Percentiles rank a stretch among this genome's conserved stretches.
Evolutionary conservation across 2,329 filamentous ascomycete species (phyloP).

Genomic region (Volutella citrinella): DNA sequence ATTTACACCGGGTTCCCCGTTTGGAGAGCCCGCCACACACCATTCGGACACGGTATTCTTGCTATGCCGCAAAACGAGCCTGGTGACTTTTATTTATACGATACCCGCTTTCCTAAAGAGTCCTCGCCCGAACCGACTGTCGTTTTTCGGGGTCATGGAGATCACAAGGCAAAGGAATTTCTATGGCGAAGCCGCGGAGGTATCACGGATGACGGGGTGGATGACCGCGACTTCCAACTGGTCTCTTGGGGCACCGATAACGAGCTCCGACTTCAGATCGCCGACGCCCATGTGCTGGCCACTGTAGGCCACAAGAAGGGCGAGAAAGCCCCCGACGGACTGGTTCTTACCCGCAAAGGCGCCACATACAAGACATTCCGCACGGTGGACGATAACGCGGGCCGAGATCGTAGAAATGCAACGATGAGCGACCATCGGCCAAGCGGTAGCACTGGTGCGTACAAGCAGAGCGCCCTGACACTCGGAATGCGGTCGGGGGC

Average conservation of each 20-base stretch:
- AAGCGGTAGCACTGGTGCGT: slow-evolving; percentile 38
- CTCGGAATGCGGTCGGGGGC: slow-evolving; percentile 39
- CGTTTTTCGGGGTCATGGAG: slow-evolving; percentile 60
- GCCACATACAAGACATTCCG: slow-evolving; percentile 84
- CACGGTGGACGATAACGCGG: slow-evolving; percentile 59
- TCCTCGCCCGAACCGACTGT: slow-evolving; percentile 48
- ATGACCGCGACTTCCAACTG: slow-evolving; percentile 86
- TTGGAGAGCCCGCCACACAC: slow-evolving; percentile 87
- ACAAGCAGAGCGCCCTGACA: slow-evolving; percentile 43
- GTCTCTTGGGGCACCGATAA: slow-evolving; percentile 92
- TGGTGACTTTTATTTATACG: slow-evolving; percentile 81
- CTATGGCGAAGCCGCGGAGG: slow-evolving; percentile 78
- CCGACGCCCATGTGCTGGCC: slow-evolving; percentile 62
- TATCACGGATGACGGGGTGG: slow-evolving; percentile 63
- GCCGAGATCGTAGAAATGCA: slow-evolving; percentile 55
- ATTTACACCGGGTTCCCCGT: slow-evolving; percentile 83
- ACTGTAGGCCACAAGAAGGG: slow-evolving; percentile 74
- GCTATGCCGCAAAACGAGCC: slow-evolving; percentile 92
- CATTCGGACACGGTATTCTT: slow-evolving; percentile 80
- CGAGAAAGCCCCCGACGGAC: slow-evolving; percentile 57
- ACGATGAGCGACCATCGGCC: slow-evolving; percentile 62
- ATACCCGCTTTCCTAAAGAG: slow-evolving; percentile 51
- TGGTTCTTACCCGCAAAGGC: slow-evolving; percentile 77
- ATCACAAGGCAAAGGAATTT: slow-evolving; percentile 81
- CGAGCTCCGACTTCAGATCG: slow-evolving; percentile 73